phyloP scores from a whole-genome alignment of 495 filamentous ascomycete species.

The Letharia lupina region DNA sequence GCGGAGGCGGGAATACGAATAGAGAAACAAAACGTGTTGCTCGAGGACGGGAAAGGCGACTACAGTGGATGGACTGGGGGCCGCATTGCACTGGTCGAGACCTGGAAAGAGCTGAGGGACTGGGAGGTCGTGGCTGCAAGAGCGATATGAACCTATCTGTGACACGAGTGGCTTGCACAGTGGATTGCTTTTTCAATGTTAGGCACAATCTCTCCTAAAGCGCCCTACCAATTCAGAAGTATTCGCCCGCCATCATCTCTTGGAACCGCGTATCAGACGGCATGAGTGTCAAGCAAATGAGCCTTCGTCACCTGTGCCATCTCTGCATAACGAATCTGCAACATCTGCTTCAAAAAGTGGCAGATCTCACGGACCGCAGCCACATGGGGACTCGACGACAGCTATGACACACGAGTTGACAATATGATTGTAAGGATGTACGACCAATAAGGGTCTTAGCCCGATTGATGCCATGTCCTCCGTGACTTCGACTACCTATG shows the following conservation, averaged over 20 bases:
- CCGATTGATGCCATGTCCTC: slow-evolving; percentile 16
- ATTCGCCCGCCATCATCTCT: background rate
- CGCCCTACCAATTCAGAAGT: background rate
- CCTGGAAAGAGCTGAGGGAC: background rate
- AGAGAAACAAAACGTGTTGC: background rate
- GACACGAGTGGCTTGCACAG: background rate
- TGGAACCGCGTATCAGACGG: background rate
- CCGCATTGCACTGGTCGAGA: background rate
- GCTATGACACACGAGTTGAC: slow-evolving; percentile 38
- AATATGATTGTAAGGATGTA: slow-evolving; percentile 38
- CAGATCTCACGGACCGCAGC: background rate
- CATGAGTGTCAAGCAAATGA: background rate
- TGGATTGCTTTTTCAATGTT: background rate
- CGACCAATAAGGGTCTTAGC: slow-evolving; percentile 30
- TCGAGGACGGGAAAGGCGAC: background rate
- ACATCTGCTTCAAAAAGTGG: background rate
- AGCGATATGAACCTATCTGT: background rate
- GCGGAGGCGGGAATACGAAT: background rate
- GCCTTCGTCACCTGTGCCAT: background rate
- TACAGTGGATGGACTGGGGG: background rate
- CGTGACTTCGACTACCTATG: slow-evolving; percentile 26
- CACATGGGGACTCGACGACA: slow-evolving; percentile 7
- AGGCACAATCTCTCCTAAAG: background rate
- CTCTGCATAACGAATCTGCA: background rate
- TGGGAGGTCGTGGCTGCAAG: background rate